phyloP scores from a whole-genome alignment of 2,329 filamentous ascomycete genomes.

The Sclerotinia trifoliorum region DNA sequence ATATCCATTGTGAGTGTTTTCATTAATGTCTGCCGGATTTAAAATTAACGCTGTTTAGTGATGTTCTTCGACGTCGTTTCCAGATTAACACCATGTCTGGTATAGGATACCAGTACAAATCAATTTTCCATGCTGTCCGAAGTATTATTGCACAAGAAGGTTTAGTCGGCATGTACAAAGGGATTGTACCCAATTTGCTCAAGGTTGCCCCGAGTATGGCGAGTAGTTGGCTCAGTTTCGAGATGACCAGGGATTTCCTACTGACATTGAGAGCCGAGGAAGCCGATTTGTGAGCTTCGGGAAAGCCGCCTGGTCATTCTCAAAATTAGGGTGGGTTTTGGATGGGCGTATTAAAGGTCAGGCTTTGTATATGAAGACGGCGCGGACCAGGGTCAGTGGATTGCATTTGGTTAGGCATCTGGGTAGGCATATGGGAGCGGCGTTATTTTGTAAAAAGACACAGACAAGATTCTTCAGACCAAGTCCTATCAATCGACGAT shows the following conservation, averaged over 20 bases:
- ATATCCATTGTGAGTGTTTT: slow-evolving; percentile 82
- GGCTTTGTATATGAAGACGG: slow-evolving; percentile 37
- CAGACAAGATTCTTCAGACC: slow-evolving; percentile 28
- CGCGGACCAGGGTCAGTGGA: slow-evolving; percentile 24
- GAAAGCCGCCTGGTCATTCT: slow-evolving; percentile 10
- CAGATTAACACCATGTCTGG: slow-evolving; percentile 99
- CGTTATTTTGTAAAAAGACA: slow-evolving; percentile 36
- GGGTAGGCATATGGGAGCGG: slow-evolving; percentile 37
- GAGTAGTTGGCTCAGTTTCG: slow-evolving; percentile 96
- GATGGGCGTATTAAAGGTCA: slow-evolving; percentile 26
- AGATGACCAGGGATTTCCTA: slow-evolving; percentile 86
- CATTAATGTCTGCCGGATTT: slow-evolving; percentile 26
- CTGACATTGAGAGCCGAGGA: slow-evolving; percentile 55
- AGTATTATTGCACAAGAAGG: slow-evolving; percentile 85
- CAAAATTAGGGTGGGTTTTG: slow-evolving; percentile 11
- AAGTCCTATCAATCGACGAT: slow-evolving; percentile 25
- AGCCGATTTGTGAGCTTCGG: slow-evolving; percentile 29
- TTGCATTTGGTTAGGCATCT: slow-evolving; percentile 36
- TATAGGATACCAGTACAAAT: slow-evolving; percentile 94
- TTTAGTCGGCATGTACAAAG: slow-evolving; percentile 84
- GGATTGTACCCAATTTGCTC: slow-evolving; percentile 88
- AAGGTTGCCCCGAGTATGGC: slow-evolving; percentile 99
- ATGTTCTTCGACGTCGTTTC: slow-evolving; percentile 88
- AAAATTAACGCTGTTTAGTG: slow-evolving; percentile 52
- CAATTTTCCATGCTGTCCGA: slow-evolving; percentile 76